These are phyloP conservation scores for Porogramme epimiltina DNA, from an alignment of 1,284 basidiomycete species.

Conservation along the genomic window DNA sequence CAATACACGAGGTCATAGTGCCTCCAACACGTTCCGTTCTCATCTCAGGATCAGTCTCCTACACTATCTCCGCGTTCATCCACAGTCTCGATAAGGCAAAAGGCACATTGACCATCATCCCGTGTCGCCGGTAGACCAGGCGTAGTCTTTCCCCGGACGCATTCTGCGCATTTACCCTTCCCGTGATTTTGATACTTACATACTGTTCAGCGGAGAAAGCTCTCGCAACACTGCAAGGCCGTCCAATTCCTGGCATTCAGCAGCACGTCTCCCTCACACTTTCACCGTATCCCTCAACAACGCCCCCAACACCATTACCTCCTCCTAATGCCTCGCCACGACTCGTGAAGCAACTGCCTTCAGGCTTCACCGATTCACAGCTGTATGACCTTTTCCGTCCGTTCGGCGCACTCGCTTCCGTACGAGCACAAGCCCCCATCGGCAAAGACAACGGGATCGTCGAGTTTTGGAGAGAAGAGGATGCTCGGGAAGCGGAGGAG, in stretches of 20 bases:
- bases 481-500: conserved; percentile 76
- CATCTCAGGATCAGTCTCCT: too few relatives aligned
- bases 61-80: too few relatives aligned
- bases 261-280: conserved; percentile 64
- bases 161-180: too few relatives aligned
- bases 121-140: too few relatives aligned
- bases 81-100: too few relatives aligned
- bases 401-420: conserved; percentile 72
- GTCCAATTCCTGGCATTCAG: conserved; percentile 60
- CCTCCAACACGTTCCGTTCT: too few relatives aligned
- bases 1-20: too few relatives aligned
- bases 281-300: conserved; percentile 74
- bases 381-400: conserved; percentile 78
- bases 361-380: conserved; percentile 68
- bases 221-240: conserved; percentile 76
- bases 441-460: conserved; percentile 75
- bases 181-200: conserved; percentile 8
- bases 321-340: conserved; percentile 74
- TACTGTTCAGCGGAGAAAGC: conserved; percentile 77
- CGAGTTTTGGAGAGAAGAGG: conserved; percentile 89
- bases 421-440: conserved; percentile 69
- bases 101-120: too few relatives aligned
- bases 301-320: conserved; percentile 69
- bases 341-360: conserved; percentile 76
- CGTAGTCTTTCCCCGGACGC: too few relatives aligned